These are phyloP conservation scores for Dillenia suffruticosa DNA, from an alignment of 164 flowering plant species.

Conservation along the genomic window DNA sequence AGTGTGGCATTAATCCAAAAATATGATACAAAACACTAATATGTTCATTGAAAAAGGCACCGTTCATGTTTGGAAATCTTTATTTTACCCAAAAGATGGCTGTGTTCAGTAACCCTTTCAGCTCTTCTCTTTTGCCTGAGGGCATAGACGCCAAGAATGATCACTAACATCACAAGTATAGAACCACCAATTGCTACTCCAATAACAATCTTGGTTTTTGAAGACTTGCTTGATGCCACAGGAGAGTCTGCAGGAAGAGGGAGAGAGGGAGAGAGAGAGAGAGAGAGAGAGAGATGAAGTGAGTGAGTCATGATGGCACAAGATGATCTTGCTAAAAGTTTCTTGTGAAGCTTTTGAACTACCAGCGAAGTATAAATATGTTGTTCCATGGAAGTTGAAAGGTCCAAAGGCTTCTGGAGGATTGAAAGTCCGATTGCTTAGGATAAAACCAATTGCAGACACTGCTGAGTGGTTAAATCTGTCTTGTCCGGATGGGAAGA, in stretches of 20 bases:
- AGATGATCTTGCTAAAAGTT: not conserved
- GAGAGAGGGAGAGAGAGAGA: not conserved
- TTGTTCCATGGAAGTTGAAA: conserved; percentile 24
- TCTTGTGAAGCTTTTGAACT: conserved; percentile 5
- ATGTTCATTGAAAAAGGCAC: not conserved
- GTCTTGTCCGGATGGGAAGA: conserved; percentile 41
- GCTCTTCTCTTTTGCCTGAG: conserved; percentile 35
- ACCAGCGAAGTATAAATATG: conserved; percentile 34
- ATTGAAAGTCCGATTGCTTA: conserved; percentile 44
- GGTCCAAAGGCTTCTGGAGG: conserved; percentile 40
- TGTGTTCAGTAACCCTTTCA: conserved; percentile 23
- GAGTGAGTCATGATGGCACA: not conserved
- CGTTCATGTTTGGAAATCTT: not conserved
- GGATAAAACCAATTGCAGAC: conserved; percentile 21
- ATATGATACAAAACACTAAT: not conserved
- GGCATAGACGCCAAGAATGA: conserved; percentile 32
- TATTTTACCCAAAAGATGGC: conserved; percentile 37
- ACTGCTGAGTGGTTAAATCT: conserved; percentile 37
- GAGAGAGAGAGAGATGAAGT: no score
- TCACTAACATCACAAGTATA: conserved; percentile 25
- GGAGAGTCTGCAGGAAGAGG: conserved; percentile 1
- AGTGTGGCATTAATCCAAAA: not conserved
- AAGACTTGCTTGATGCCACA: conserved; percentile 21
- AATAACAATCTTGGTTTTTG: conserved; percentile 23
- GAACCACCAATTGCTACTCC: conserved; percentile 44